Evolutionary conservation across 805 yeast genomes (phyloP).

Genomic region (Saturnispora halmiae): DNA sequence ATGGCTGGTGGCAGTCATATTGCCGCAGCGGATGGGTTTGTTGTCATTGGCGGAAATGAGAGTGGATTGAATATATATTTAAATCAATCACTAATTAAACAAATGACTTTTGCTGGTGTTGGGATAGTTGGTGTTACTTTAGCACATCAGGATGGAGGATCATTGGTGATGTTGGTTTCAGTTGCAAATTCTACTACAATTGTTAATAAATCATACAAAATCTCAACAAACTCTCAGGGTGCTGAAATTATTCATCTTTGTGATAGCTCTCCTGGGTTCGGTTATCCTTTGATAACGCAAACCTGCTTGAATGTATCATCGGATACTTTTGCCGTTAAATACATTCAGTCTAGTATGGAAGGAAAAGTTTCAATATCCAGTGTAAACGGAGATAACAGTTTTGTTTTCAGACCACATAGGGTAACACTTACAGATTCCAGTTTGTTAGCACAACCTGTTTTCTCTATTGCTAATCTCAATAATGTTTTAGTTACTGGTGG

Average conservation of each 20-base stretch:
- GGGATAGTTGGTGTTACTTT: no score
- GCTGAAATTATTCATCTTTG: not conserved
- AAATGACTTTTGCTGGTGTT: no score
- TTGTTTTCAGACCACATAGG: constrained; percentile 80
- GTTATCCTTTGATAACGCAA: constrained; percentile 6
- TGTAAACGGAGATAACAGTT: constrained; percentile 31
- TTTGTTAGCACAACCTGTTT: constrained; percentile 21
- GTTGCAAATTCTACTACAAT: not conserved
- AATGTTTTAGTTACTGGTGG: constrained; percentile 10
- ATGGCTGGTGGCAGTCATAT: constrained; percentile 2
- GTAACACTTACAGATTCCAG: constrained; percentile 18
- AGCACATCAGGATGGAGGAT: no score
- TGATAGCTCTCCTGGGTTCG: constrained; percentile 5
- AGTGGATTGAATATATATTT: not conserved
- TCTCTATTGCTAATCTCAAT: constrained; percentile 5
- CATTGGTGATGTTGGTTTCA: not conserved
- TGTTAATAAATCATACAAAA: not conserved
- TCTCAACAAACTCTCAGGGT: not conserved
- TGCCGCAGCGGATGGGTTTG: not conserved
- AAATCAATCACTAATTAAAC: not conserved
- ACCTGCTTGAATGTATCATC: not conserved
- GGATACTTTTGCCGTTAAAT: not conserved
- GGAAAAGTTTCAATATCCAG: constrained; percentile 74
- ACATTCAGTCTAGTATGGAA: constrained; percentile 63
- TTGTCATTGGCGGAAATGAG: not conserved